Evolutionary conservation across 2,329 filamentous ascomycete genomes (phyloP).

Genomic region (Byssochlamys sp.): DNA sequence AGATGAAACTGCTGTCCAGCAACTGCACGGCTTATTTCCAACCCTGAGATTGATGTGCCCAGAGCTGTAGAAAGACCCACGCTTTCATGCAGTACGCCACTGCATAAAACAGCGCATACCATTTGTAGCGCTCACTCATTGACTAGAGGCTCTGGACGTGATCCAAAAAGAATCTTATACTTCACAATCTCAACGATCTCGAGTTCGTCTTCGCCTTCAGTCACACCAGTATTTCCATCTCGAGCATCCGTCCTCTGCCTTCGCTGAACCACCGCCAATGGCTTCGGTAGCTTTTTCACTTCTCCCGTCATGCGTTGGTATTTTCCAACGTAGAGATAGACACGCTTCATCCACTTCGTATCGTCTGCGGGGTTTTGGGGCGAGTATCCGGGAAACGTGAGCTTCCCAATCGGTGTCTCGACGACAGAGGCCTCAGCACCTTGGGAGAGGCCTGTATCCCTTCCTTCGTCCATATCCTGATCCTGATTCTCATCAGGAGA

Average conservation of each 20-base stretch:
- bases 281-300: constrained; percentile 71
- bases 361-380: constrained; percentile 41
- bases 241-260: constrained; percentile 21
- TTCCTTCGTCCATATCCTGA: constrained; percentile 13
- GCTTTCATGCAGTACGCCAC: neutral
- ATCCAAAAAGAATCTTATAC: constrained; percentile 76
- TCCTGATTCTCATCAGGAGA: constrained; percentile 24
- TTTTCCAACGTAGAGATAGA: constrained; percentile 77
- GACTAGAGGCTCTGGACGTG: constrained; percentile 74
- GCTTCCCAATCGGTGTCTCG: constrained; percentile 55
- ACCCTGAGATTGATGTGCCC: neutral
- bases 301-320: constrained; percentile 85
- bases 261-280: constrained; percentile 67
- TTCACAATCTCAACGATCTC: constrained; percentile 82
- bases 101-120: neutral
- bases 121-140: constrained; percentile 14
- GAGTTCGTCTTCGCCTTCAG: constrained; percentile 15
- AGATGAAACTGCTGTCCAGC: too few relatives aligned
- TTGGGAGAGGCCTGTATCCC: constrained; percentile 6
- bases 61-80: neutral
- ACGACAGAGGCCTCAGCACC: constrained; percentile 10
- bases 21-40: neutral
- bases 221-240: constrained; percentile 18
- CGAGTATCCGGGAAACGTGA: constrained; percentile 69
- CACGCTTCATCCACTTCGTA: constrained; percentile 77